These are phyloP conservation scores for Hericium erinaceus DNA, from an alignment of 768 basidiomycete species.

Conservation along the genomic window DNA sequence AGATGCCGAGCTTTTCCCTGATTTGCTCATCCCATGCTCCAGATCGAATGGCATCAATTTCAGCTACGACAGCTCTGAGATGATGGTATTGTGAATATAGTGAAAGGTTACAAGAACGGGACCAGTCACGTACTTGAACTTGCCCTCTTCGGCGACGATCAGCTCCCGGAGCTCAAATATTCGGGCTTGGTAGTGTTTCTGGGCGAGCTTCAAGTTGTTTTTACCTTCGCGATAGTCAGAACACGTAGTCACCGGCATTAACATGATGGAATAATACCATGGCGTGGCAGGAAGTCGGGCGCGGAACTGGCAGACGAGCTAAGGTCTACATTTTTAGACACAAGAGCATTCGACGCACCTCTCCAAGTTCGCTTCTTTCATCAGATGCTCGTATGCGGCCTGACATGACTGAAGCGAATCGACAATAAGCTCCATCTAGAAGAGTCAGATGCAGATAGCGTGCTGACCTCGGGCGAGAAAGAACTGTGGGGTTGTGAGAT, in stretches of 20 bases:
- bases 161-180: slow-evolving; percentile 62
- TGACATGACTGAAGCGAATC: slow-evolving; percentile 50
- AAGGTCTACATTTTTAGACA: slow-evolving; percentile 3
- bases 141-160: slow-evolving; percentile 63
- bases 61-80: slow-evolving; percentile 50
- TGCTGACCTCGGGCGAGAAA: slow-evolving; percentile 58
- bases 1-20: slow-evolving; percentile 21
- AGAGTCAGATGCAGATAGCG: slow-evolving; percentile 6
- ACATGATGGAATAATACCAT: slow-evolving; percentile 26
- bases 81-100: background rate
- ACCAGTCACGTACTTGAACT: slow-evolving; percentile 53
- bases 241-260: background rate
- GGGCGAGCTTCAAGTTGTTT: slow-evolving; percentile 59
- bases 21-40: slow-evolving; percentile 57
- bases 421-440: slow-evolving; percentile 3
- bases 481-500: slow-evolving; percentile 50
- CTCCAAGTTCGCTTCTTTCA: slow-evolving; percentile 60
- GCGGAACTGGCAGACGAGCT: slow-evolving; percentile 18
- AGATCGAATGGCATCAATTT: slow-evolving; percentile 69
- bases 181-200: slow-evolving; percentile 62
- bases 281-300: slow-evolving; percentile 47
- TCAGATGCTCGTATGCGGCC: slow-evolving; percentile 53
- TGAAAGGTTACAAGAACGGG: background rate
- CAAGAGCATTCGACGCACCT: slow-evolving; percentile 31
- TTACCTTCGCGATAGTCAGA: slow-evolving; percentile 35